Evolutionary conservation across 495 filamentous ascomycete species (phyloP), one percentile per base, ranked within the genome.

Genomic region (Podospora sp.): DNA sequence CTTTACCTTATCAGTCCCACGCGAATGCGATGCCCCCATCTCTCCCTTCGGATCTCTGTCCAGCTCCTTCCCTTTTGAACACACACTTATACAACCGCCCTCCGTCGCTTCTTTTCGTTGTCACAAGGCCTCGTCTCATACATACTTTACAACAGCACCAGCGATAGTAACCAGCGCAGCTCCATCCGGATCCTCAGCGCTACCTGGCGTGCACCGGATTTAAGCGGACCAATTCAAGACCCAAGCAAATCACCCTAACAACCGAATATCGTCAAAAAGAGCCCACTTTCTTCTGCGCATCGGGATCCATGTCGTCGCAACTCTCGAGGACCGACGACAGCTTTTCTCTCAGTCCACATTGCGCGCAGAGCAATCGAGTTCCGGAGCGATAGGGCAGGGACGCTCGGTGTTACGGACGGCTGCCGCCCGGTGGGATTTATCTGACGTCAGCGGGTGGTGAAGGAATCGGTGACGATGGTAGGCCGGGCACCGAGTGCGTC

Each of bases 251-350:
- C 40, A 6, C 40, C 16, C 16, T 46, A 46, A 46, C 40, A 14
- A 46, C 40, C 40, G 40, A 46, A 12, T 14, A 46, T 46, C 16
- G 11, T 2, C 4, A 46, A 12, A 18, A n/a, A n/a, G n/a, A n/a
- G n/a, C 40, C 40, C 12, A 46, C 40, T 46, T 14, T 46, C 40
- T 46, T 6, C 20, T 24, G 25, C 7, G 7, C n/a, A 12, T 1
- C 9, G 52, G 52, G 52, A 26, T 26, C 52, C 52, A 55, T 55
- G 52, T 55, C 52, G 52, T 55, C n/a, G 52, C 21, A 12, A 55
- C 7, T 22, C 2, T 55, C n/a, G 52, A 14, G 7, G 52, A 55
- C 24, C 22, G 52, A 55, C 52, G 52, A 55, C 52, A 55, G 5
- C 52, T 55, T n/a, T 55, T 6, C 52, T 26, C 24, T 22, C 52